phyloP scores from a whole-genome alignment of 768 basidiomycete species.

The Trametes sanguinea region DNA sequence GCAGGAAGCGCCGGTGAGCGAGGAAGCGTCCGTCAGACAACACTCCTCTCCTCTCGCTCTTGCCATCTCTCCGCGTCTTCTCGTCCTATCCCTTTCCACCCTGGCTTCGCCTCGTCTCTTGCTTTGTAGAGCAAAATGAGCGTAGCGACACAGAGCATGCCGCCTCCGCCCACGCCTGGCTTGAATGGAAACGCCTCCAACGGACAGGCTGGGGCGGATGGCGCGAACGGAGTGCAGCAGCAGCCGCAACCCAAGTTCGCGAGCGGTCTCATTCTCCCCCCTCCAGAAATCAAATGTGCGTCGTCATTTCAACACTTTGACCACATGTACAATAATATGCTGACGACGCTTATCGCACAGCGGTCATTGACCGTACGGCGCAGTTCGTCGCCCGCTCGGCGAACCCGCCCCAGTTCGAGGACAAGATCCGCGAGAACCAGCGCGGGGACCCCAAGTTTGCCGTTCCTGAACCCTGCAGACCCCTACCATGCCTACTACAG shows the following conservation, averaged over 20 bases:
- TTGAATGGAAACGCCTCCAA: constrained; percentile 47
- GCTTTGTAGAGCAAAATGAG: constrained; percentile 34
- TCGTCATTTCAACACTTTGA: constrained; percentile 12
- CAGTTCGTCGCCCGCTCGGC: constrained; percentile 90
- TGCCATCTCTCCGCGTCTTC: not conserved
- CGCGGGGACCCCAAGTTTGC: constrained; percentile 98
- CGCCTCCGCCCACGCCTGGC: constrained; percentile 29
- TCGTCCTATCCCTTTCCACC: constrained; percentile 28
- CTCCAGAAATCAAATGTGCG: constrained; percentile 92
- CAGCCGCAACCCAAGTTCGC: constrained; percentile 53
- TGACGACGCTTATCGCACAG: constrained; percentile 40
- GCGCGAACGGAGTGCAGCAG: constrained; percentile 37
- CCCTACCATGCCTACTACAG: constrained; percentile 99
- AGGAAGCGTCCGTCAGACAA: constrained; percentile 1
- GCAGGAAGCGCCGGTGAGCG: constrained; percentile 11
- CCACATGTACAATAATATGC: constrained; percentile 5
- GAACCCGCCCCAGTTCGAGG: constrained; percentile 91
- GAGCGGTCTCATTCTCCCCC: constrained; percentile 90
- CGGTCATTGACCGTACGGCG: constrained; percentile 95
- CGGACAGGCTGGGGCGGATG: constrained; percentile 40
- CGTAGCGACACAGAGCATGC: constrained; percentile 45
- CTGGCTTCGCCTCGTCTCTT: constrained; percentile 25
- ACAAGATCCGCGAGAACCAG: constrained; percentile 95
- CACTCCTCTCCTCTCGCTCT: not conserved
- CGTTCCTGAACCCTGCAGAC: constrained; percentile 95